Percentiles rank a stretch among this genome's conserved stretches.
These are phyloP conservation scores for Fragaria ananassa DNA, from an alignment of 306 rosid genomes.

Conservation along the genomic window DNA sequence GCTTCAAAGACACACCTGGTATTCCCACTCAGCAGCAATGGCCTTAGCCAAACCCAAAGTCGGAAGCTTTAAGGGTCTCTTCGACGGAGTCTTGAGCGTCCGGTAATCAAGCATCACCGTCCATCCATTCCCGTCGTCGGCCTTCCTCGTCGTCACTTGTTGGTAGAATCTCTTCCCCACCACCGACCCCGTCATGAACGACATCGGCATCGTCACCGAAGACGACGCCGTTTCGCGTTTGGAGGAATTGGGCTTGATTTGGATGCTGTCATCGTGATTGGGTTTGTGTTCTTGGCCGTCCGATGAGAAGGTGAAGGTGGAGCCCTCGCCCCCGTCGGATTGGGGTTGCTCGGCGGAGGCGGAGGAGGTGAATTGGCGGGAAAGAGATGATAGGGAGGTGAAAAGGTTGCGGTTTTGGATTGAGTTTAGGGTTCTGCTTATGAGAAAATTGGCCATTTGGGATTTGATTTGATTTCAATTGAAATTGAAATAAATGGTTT, in stretches of 20 bases:
- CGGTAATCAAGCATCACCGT: slow-evolving; percentile 88
- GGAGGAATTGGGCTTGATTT: slow-evolving; percentile 36
- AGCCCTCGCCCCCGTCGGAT: slow-evolving; percentile 32
- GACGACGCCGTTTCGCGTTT: slow-evolving; percentile 38
- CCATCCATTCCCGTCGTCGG: slow-evolving; percentile 86
- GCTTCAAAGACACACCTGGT: slow-evolving; percentile 50
- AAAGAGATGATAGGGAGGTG: slow-evolving; percentile 24
- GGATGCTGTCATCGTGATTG: slow-evolving; percentile 30
- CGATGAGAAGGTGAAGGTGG: slow-evolving; percentile 62
- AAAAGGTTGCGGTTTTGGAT: slow-evolving; percentile 13
- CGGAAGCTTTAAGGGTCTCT: slow-evolving; percentile 85
- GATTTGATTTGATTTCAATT: background rate
- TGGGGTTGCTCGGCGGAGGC: slow-evolving; percentile 44
- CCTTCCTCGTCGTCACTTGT: slow-evolving; percentile 56
- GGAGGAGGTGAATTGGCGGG: slow-evolving; percentile 35
- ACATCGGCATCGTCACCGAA: slow-evolving; percentile 83
- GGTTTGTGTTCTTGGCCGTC: slow-evolving; percentile 26
- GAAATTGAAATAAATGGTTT: background rate
- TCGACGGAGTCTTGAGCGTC: slow-evolving; percentile 80
- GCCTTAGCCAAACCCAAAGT: slow-evolving; percentile 74
- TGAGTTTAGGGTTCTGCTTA: slow-evolving; percentile 28
- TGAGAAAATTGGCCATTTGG: slow-evolving; percentile 39
- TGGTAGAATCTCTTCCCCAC: slow-evolving; percentile 85
- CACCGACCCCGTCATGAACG: slow-evolving; percentile 89
- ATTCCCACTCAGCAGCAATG: slow-evolving; percentile 90